phyloP scores from a whole-genome alignment of 805 yeast genomes.

The Ogataea minuta region DNA sequence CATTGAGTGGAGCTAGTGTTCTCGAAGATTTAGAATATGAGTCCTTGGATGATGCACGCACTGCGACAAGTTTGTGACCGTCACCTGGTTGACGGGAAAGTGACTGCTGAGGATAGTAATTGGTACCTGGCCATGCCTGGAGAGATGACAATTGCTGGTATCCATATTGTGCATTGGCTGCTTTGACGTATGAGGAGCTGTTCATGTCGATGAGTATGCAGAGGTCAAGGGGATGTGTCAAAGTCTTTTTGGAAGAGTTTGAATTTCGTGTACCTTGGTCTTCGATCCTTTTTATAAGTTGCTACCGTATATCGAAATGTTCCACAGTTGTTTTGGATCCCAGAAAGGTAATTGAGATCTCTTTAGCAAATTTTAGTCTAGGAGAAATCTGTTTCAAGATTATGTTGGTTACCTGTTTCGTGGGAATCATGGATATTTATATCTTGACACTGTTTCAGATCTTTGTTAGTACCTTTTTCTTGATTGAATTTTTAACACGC shows the following conservation, averaged over 20 bases:
- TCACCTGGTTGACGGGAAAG: slow-evolving; percentile 20
- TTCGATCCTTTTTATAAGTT: slow-evolving; percentile 4
- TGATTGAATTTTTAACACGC: slow-evolving; percentile 18
- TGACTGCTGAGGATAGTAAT: slow-evolving; percentile 7
- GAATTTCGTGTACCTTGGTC: slow-evolving; percentile 3
- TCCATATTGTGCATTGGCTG: slow-evolving; percentile 3
- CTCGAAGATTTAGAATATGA: slow-evolving; percentile 11
- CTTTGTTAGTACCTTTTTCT: slow-evolving; percentile 9
- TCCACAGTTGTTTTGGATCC: slow-evolving; percentile 10
- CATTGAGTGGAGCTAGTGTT: slow-evolving; percentile 12
- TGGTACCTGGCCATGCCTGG: slow-evolving; percentile 14
- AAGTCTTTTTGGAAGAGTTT: not conserved
- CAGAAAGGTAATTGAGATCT: not conserved
- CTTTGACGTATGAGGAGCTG: slow-evolving; percentile 13
- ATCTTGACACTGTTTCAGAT: slow-evolving; percentile 12
- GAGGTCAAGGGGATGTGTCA: no score
- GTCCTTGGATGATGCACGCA: slow-evolving; percentile 22
- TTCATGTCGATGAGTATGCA: no score
- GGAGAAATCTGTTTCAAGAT: slow-evolving; percentile 5
- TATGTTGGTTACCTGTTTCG: not conserved
- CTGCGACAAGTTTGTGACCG: slow-evolving; percentile 26
- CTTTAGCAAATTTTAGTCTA: no score
- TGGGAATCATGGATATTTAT: not conserved
- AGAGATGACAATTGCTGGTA: slow-evolving; percentile 7
- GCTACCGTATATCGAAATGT: not conserved